Conservation (phyloP, 1,284 basidiomycete genomes). For the Lignosus rhinocerotis region DNA sequence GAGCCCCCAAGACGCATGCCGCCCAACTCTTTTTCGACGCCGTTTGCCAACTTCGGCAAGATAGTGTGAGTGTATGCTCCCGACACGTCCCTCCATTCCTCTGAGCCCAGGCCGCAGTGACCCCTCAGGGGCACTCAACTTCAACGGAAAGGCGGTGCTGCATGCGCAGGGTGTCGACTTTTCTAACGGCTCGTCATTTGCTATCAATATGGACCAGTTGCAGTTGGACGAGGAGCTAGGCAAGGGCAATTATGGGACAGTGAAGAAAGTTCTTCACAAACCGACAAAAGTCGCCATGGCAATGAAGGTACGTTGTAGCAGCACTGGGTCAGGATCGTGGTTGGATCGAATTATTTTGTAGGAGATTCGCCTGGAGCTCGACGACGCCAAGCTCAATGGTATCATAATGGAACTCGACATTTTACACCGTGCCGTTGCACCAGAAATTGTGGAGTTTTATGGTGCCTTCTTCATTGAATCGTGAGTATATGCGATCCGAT, state of each 20-base stretch:
- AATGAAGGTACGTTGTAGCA: slow-evolving; percentile 77
- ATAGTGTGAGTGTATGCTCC: slow-evolving; percentile 73
- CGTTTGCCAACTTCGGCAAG: slow-evolving; percentile 92
- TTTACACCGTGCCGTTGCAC: slow-evolving; percentile 88
- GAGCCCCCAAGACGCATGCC: slow-evolving; percentile 45
- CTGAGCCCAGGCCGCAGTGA: slow-evolving; percentile 54
- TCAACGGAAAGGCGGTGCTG: slow-evolving; percentile 90
- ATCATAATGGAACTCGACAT: slow-evolving; percentile 99
- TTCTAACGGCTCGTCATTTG: slow-evolving; percentile 88
- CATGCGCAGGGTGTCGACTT: slow-evolving; percentile 96
- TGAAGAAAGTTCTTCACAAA: slow-evolving; percentile 92
- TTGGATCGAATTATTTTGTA: slow-evolving; percentile 33
- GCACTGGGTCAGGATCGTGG: too few species aligned
- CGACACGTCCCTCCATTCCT: neutral
- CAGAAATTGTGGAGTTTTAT: slow-evolving; percentile 97
- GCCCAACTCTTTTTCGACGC: slow-evolving; percentile 58
- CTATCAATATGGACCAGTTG: slow-evolving; percentile 96
- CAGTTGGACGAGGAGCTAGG: slow-evolving; percentile 92
- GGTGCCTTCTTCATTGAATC: slow-evolving; percentile 99
- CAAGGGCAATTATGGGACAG: slow-evolving; percentile 96
- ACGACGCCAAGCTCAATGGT: slow-evolving; percentile 90
- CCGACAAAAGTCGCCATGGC: slow-evolving; percentile 97
- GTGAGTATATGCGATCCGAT: slow-evolving; percentile 56
- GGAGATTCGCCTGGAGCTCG: slow-evolving; percentile 98
- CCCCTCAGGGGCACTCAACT: slow-evolving; percentile 92